These are phyloP conservation scores for Monilinia fructicola DNA, from an alignment of 2,329 filamentous ascomycete genomes.

Conservation along the genomic window DNA sequence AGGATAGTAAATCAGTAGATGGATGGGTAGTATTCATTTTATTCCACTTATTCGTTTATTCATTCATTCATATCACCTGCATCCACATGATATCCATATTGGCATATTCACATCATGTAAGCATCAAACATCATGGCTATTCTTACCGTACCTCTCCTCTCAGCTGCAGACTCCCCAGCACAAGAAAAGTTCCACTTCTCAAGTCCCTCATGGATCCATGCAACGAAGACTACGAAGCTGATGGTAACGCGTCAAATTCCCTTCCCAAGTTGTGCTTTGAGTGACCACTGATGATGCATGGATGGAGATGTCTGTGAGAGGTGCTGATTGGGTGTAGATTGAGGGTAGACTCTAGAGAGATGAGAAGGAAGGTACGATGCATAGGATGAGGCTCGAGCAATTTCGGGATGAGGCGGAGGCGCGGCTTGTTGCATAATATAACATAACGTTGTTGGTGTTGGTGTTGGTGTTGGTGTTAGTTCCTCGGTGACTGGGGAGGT, in stretches of 20 bases:
- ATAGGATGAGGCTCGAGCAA: slow-evolving; percentile 6
- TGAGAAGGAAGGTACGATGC: background rate
- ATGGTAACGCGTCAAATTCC: background rate
- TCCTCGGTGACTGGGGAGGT: background rate
- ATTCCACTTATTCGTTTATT: too few species aligned
- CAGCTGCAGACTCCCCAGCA: too few species aligned
- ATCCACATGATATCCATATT: too few species aligned
- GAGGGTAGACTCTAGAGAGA: background rate
- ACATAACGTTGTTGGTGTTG: too few species aligned
- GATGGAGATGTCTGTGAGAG: background rate
- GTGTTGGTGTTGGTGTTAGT: background rate
- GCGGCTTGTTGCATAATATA: background rate
- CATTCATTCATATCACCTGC: too few species aligned
- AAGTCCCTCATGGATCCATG: background rate
- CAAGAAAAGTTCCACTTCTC: too few species aligned
- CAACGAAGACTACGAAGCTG: background rate
- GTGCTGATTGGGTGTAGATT: background rate
- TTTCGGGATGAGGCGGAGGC: background rate
- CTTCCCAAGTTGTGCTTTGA: too few species aligned
- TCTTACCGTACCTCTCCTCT: too few species aligned
- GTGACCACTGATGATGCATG: background rate
- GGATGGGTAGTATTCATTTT: background rate
- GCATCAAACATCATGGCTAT: too few species aligned
- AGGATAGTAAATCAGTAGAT: background rate
- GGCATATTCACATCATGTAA: too few species aligned